These are phyloP conservation scores for Aspergillus leporis DNA, from an alignment of 495 filamentous ascomycete species.

Conservation along the genomic window DNA sequence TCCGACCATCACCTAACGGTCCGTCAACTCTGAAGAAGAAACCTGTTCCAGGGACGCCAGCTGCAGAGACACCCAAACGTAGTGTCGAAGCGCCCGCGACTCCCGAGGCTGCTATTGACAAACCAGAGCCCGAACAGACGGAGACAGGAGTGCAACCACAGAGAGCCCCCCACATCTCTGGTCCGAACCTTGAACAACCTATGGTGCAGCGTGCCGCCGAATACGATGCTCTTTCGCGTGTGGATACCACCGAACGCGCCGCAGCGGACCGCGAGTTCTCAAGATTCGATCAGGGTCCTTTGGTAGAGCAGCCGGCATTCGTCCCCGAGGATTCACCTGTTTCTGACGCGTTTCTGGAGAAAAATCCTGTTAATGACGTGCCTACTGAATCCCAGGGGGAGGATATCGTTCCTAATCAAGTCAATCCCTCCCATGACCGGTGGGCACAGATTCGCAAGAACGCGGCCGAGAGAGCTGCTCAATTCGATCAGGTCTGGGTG, in stretches of 20 bases:
- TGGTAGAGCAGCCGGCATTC: conserved; percentile 84
- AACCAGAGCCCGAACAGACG: conserved; percentile 28
- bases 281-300: conserved; percentile 86
- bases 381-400: background rate
- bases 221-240: conserved; percentile 57
- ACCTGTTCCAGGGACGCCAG: conserved; percentile 30
- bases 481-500: conserved; percentile 55
- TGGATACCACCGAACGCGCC: conserved; percentile 64
- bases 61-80: conserved; percentile 22
- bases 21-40: conserved; percentile 37
- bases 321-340: conserved; percentile 64
- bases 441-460: conserved; percentile 98
- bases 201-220: conserved; percentile 52
- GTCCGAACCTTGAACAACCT: conserved; percentile 35
- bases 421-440: conserved; percentile 58
- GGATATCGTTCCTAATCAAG: conserved; percentile 2
- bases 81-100: background rate
- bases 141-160: conserved; percentile 10
- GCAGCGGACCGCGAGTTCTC: conserved; percentile 73
- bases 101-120: conserved; percentile 22
- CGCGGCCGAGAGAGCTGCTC: conserved; percentile 74
- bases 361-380: conserved; percentile 8
- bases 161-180: conserved; percentile 12
- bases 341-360: conserved; percentile 24
- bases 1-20: conserved; percentile 25